phyloP scores from a whole-genome alignment of 306 rosid genomes.

The Acacia confusa region DNA sequence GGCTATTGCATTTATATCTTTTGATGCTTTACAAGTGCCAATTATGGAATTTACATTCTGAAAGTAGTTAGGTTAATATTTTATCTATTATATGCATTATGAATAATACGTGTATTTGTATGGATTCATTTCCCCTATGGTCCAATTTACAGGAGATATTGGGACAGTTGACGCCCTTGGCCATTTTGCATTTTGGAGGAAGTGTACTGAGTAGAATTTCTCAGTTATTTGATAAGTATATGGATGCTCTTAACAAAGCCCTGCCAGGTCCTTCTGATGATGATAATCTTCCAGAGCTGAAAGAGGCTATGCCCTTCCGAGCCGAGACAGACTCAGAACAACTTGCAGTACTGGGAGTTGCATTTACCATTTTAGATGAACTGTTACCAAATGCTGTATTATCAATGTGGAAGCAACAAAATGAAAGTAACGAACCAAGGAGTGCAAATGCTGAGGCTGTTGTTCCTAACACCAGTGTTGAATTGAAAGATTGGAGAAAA shows the following conservation, averaged over 20 bases:
- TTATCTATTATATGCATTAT: constrained; percentile 1
- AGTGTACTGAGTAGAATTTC: constrained; percentile 65
- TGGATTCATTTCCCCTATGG: neutral
- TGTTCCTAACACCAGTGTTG: constrained; percentile 50
- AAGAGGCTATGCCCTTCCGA: constrained; percentile 69
- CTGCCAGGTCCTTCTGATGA: constrained; percentile 92
- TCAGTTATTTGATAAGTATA: constrained; percentile 81
- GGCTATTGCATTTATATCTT: constrained; percentile 6
- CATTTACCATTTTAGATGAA: constrained; percentile 85
- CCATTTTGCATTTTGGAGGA: constrained; percentile 80
- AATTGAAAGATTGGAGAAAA: constrained; percentile 93
- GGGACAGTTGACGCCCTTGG: constrained; percentile 79
- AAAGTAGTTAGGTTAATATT: neutral
- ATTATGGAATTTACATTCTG: constrained; percentile 5
- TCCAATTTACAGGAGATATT: constrained; percentile 73
- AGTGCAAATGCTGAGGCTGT: constrained; percentile 50
- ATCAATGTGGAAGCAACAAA: constrained; percentile 65
- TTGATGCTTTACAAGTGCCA: constrained; percentile 24
- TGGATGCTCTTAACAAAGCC: constrained; percentile 82
- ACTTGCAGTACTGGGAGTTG: constrained; percentile 84
- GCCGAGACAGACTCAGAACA: constrained; percentile 97
- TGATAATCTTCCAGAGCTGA: constrained; percentile 77
- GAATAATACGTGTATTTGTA: neutral
- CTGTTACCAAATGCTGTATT: constrained; percentile 77
- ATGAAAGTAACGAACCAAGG: constrained; percentile 54